Evolutionary conservation across 345 rosid genomes (phyloP).

Genomic region (Cochlearia excelsa): DNA sequence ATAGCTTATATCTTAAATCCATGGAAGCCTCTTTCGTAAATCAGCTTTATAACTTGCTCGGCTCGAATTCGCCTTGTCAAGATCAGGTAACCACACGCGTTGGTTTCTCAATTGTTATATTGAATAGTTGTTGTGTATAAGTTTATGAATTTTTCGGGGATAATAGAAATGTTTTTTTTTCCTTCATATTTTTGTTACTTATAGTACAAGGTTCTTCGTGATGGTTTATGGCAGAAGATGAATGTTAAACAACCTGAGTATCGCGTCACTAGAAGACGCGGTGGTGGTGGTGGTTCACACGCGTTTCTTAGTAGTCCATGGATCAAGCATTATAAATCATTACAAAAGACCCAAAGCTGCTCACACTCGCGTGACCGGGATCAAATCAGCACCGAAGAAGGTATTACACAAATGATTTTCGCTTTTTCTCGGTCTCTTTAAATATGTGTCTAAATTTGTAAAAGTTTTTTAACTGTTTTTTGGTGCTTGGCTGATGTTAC

Average conservation of each 20-base stretch:
- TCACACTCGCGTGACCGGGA: not conserved
- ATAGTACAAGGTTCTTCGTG: slow-evolving; percentile 70
- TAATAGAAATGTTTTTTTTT: slow-evolving; percentile 1
- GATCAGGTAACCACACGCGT: slow-evolving; percentile 51
- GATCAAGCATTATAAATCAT: slow-evolving; percentile 58
- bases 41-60: slow-evolving; percentile 60
- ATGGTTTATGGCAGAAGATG: slow-evolving; percentile 66
- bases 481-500: slow-evolving; percentile 11
- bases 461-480: too few relatives aligned
- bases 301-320: slow-evolving; percentile 52
- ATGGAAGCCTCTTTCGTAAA: slow-evolving; percentile 88
- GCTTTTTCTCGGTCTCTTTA: not conserved
- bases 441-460: not conserved
- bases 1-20: slow-evolving; percentile 76
- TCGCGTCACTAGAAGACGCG: slow-evolving; percentile 29
- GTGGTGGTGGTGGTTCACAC: slow-evolving; percentile 25
- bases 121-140: not conserved
- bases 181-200: not conserved
- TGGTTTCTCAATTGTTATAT: too few relatives aligned
- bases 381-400: slow-evolving; percentile 5
- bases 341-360: slow-evolving; percentile 23
- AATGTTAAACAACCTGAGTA: slow-evolving; percentile 47
- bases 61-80: slow-evolving; percentile 39
- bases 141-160: not conserved
- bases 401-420: too few relatives aligned